Evolutionary conservation across 1,139 yeast species (phyloP).

Genomic region (Blastobotrys raffinosifermentans): DNA sequence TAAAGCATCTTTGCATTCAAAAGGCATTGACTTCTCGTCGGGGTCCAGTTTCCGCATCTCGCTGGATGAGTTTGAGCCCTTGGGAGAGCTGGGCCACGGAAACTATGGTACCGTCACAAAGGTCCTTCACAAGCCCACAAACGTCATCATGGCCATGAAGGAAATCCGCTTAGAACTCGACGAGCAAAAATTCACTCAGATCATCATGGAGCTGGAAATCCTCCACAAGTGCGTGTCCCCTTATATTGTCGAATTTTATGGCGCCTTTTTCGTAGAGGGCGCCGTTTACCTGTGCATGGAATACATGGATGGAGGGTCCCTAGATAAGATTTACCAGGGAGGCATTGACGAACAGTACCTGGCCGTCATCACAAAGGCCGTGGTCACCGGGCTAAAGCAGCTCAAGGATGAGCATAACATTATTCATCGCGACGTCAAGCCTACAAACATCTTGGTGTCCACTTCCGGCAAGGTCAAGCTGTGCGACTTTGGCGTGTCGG

Average conservation of each 20-base stretch:
- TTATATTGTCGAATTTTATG: slow-evolving; percentile 89
- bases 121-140: slow-evolving; percentile 91
- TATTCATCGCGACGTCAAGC: slow-evolving; percentile 95
- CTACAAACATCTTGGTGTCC: slow-evolving; percentile 81
- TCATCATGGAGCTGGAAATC: slow-evolving; percentile 90
- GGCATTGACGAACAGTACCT: slow-evolving; percentile 79
- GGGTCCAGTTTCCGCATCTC: slow-evolving; percentile 87
- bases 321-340: slow-evolving; percentile 74
- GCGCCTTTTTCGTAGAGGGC: slow-evolving; percentile 95
- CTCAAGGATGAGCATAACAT: slow-evolving; percentile 86
- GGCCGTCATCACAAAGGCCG: slow-evolving; percentile 76
- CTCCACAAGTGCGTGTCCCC: slow-evolving; percentile 87
- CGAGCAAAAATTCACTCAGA: slow-evolving; percentile 85
- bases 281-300: slow-evolving; percentile 99
- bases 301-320: slow-evolving; percentile 95
- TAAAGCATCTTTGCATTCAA: slow-evolving; percentile 83
- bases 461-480: slow-evolving; percentile 80
- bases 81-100: slow-evolving; percentile 89
- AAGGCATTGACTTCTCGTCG: slow-evolving; percentile 84
- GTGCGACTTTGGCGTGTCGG: slow-evolving; percentile 96
- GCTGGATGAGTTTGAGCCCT: slow-evolving; percentile 73
- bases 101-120: slow-evolving; percentile 93
- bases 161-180: slow-evolving; percentile 90
- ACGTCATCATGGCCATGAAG: slow-evolving; percentile 93
- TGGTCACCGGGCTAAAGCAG: slow-evolving; percentile 75